Evolutionary conservation across 176 grass and related monocot genomes (phyloP), one percentile per base, ranked within the genome.

Genomic region (Lolium rigidum): DNA sequence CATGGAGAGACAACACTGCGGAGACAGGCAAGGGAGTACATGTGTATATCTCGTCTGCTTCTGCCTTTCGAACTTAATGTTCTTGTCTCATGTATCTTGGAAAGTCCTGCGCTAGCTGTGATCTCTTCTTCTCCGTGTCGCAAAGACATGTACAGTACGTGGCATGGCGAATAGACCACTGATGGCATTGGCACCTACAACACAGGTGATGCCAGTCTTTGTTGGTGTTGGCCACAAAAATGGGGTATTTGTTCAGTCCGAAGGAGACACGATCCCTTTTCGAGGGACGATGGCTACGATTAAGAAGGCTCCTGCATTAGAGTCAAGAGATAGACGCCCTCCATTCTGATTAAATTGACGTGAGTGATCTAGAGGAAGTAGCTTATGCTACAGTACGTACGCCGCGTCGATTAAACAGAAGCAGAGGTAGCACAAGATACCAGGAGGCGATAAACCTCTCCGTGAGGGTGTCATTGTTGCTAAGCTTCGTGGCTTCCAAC

Each of bases 101-200:
- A 52, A 70, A 76, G 22, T 52, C 47, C 4, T 31, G 48, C 15
- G 48, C 54, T 55, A 16, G 46, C 5, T 76, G 72, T 9, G 24
- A 28, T 76, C 47, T 50, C 47, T 76, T 52, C 72, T 31, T 52
- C 72, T 31, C 71, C 71, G 71, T 74, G 71, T 26, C 46, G 14
- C 46, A 1, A 25, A 74, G 25, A 14, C 22, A 16, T 1, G 12
- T 35, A 35, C 31, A 35, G 44, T 76, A 52, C 22, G 22, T 75
- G 35, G 7, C 63, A 66, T 35, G 26, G 5, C 13, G 26, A 8
- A 20, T 4, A n/a, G 37, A 43, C 9, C 17, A 43, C 67, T n/a
- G 37, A n/a, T 70, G 67, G 67, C 67, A 70, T 20, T 43, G 8
- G 37, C 37, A 70, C 38, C 37, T 70, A 44, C 68, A 71, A 71